Base-by-base conservation (phyloP, 352 stramenopile genomes). In the Pythium apleroticum region DNA sequence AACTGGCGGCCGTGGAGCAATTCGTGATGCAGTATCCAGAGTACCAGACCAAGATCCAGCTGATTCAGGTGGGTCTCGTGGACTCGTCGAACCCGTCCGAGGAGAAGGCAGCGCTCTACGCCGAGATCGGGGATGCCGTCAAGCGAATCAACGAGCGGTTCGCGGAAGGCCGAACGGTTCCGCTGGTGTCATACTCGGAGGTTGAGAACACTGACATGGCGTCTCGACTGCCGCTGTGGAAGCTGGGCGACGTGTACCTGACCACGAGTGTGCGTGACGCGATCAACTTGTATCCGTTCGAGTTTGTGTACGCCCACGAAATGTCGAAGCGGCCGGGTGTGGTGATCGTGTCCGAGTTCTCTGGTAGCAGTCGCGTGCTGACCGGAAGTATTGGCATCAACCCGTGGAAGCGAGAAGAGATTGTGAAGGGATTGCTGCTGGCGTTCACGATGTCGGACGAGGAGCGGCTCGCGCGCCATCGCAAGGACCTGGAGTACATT, bases 291-390 rank as follows among this genome's bases (percentile, higher is more conserved):
- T 91, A 95, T 56, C 87, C 87, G 12, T 94, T 95, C 55, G 87
- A 95, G 69, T 95, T 93, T 60, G 84, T 94, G 33, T 93, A 93
- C 67, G 82, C 87, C 7, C 83, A 94, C 37, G 84, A 94, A 52
- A 48, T 95, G 25, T 68, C 73, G 35, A 84, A 88, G 53, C 80
- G 74, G 30, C 78, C 92, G 27, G 97, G 96, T 27, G 74, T 98
- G 30, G 89, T 98, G 41, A 97, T 99, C 52, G 79, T 99, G 8
- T 99, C 95, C 31, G 97, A 99, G 73, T 99, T 99, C 66, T 98
- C 96, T 19, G 96, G 89, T 55, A 98, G 90, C 66, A 99, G 96
- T 63, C 85, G 98, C 33, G 96, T 99, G 15, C 87, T 99, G 68
- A 91, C 92, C 20, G 98, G 98, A 10, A 97, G 96, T 48, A 75